phyloP scores from a whole-genome alignment of 495 filamentous ascomycete species.

The Penicillium dipodomyicola region DNA sequence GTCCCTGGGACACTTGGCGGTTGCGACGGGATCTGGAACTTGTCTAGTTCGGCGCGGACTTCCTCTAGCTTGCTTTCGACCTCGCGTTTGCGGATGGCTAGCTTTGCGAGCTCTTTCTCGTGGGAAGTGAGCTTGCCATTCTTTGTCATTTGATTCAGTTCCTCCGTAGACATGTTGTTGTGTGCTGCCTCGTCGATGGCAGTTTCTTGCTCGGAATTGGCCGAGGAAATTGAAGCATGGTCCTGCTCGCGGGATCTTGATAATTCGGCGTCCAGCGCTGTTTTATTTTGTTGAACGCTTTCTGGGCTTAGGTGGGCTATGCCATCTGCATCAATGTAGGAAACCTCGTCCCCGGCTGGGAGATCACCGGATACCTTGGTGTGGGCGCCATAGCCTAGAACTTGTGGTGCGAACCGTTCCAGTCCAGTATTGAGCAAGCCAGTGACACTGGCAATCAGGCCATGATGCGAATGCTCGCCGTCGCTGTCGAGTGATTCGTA shows the following conservation, averaged over 20 bases:
- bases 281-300: slow-evolving; percentile 17
- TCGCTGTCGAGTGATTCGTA: slow-evolving; percentile 15
- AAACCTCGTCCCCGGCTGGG: slow-evolving; percentile 17
- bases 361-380: slow-evolving; percentile 23
- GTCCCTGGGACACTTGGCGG: not conserved
- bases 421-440: slow-evolving; percentile 40
- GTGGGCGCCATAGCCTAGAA: slow-evolving; percentile 48
- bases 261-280: not conserved
- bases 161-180: slow-evolving; percentile 23
- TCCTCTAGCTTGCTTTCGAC: slow-evolving; percentile 65
- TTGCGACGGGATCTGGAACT: slow-evolving; percentile 37
- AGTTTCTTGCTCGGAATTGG: slow-evolving; percentile 23
- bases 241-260: slow-evolving; percentile 10
- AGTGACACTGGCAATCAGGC: slow-evolving; percentile 47
- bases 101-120: slow-evolving; percentile 72
- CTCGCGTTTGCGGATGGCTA: slow-evolving; percentile 66
- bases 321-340: slow-evolving; percentile 6
- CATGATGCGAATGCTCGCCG: slow-evolving; percentile 32
- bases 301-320: slow-evolving; percentile 5
- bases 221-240: slow-evolving; percentile 21
- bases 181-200: slow-evolving; percentile 22
- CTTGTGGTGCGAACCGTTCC: slow-evolving; percentile 47
- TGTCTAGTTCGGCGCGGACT: slow-evolving; percentile 41
- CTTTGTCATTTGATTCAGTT: slow-evolving; percentile 31
- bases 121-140: slow-evolving; percentile 48